A percentile compares a stretch with the other conserved stretches of the same genome.
Conservation (phyloP, 2,329 filamentous ascomycete species). For the Neofusicoccum laricinum region DNA sequence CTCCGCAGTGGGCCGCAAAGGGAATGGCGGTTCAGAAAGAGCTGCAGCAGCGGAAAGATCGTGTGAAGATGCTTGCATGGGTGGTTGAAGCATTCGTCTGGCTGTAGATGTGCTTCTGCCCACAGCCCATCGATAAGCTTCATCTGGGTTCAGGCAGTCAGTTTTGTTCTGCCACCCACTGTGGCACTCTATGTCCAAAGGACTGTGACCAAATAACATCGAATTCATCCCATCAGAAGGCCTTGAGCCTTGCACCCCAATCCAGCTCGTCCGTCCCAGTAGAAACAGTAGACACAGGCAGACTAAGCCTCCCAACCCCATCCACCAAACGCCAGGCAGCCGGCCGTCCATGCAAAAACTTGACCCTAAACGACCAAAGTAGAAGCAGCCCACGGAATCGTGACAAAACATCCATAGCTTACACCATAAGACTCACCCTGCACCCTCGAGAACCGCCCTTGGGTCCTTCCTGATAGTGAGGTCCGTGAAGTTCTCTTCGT, state of each 20-base stretch:
- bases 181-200: background rate
- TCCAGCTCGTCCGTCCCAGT: background rate
- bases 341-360: background rate
- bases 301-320: background rate
- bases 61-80: no score
- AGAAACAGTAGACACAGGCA: background rate
- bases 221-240: background rate
- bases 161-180: no score
- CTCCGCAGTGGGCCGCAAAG: no score
- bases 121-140: no score
- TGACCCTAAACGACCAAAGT: background rate
- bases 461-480: constrained; percentile 47
- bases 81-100: no score
- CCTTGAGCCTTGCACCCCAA: background rate
- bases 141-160: no score
- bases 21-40: no score
- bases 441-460: background rate
- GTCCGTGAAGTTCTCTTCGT: constrained; percentile 51
- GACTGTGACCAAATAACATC: background rate
- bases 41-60: no score
- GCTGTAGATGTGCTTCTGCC: no score
- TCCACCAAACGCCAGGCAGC: background rate
- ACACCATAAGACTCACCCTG: background rate
- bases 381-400: background rate
- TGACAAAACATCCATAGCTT: background rate